A percentile compares a stretch with the other conserved stretches of the same genome.
Conservation (phyloP, 1,284 basidiomycete species). For the Vanrija sp. region DNA sequence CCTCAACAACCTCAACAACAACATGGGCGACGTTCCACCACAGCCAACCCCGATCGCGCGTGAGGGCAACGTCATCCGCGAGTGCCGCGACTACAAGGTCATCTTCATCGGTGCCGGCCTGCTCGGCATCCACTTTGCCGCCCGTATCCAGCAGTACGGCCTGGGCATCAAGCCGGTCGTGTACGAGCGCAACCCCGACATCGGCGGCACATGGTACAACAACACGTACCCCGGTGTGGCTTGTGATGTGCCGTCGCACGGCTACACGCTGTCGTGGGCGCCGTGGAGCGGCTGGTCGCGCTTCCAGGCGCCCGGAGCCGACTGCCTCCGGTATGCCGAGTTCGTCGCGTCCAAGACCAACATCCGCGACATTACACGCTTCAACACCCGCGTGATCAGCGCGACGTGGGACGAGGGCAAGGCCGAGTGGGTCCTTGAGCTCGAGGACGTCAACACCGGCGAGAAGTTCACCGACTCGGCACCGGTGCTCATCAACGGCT, state of each 20-base stretch:
- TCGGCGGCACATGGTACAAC: constrained; percentile 20
- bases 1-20: no score
- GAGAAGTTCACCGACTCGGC: constrained; percentile 16
- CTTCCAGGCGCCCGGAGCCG: constrained; percentile 9
- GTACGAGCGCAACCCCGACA: constrained; percentile 10
- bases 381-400: constrained; percentile 13
- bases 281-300: constrained; percentile 3
- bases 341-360: constrained; percentile 8
- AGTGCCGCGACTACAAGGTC: constrained; percentile 10
- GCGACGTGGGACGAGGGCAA: constrained; percentile 14
- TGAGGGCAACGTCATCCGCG: constrained; percentile 5
- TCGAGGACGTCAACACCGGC: constrained; percentile 8
- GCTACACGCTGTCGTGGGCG: constrained; percentile 4
- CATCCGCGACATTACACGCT: constrained; percentile 21
- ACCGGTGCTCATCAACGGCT: constrained; percentile 36
- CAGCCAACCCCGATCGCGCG: background rate
- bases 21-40: no score
- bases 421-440: constrained; percentile 25
- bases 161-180: constrained; percentile 5
- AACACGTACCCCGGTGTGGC: constrained; percentile 31
- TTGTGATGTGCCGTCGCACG: constrained; percentile 28
- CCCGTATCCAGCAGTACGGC: constrained; percentile 7
- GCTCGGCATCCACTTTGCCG: constrained; percentile 10
- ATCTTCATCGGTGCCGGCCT: constrained; percentile 11
- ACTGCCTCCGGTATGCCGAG: constrained; percentile 4